Evolutionary conservation across 345 rosid genomes (phyloP).

Genomic region (Ailanthus altissimus): DNA sequence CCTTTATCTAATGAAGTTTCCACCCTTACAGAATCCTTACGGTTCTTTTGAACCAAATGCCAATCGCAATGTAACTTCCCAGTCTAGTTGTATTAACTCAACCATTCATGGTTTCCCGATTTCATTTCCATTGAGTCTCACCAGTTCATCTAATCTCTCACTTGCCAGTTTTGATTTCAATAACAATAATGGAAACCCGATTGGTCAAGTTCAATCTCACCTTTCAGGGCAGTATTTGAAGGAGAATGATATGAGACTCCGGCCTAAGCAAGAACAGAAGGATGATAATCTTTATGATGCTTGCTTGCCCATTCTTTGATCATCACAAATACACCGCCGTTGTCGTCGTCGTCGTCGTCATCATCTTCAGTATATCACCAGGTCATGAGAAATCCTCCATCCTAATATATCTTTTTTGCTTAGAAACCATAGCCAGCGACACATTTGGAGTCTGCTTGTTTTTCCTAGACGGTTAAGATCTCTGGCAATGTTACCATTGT

Average conservation of each 20-base stretch:
- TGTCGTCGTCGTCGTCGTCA: too few relatives aligned
- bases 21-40: conserved; percentile 39
- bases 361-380: conserved; percentile 37
- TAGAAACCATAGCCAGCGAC: not conserved
- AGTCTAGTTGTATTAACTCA: conserved; percentile 32
- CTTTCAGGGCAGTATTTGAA: conserved; percentile 38
- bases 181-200: conserved; percentile 21
- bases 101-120: conserved; percentile 46
- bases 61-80: conserved; percentile 26
- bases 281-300: conserved; percentile 42
- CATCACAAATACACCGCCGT: conserved; percentile 34
- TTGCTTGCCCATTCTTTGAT: conserved; percentile 35
- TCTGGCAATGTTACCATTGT: not conserved
- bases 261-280: conserved; percentile 50
- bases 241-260: conserved; percentile 31
- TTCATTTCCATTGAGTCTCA: conserved; percentile 40
- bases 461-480: not conserved
- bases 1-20: conserved; percentile 51
- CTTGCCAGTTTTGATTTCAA: conserved; percentile 30
- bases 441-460: not conserved
- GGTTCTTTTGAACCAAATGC: conserved; percentile 40
- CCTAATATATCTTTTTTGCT: conserved; percentile 15
- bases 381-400: conserved; percentile 37
- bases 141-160: conserved; percentile 30
- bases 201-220: conserved; percentile 35